Evolutionary conservation across 345 rosid genomes (phyloP).

Genomic region (Acer yangbiense): DNA sequence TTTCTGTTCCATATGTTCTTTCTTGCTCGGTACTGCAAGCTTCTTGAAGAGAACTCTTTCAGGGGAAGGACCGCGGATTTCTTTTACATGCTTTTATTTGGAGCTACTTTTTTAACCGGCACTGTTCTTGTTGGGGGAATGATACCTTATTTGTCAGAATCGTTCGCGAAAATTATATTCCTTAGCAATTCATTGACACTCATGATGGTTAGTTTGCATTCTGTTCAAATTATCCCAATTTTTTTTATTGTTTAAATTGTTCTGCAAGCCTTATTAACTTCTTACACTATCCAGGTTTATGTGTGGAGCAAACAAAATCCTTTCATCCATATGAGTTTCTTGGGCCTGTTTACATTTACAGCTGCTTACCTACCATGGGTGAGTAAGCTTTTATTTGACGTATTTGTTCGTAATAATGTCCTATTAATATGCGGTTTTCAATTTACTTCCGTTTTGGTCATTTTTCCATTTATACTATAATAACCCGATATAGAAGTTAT

Average conservation of each 20-base stretch:
- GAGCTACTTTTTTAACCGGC: slow-evolving; percentile 85
- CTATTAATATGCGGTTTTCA: neutral
- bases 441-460: neutral
- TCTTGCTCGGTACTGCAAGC: slow-evolving; percentile 97
- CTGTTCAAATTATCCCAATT: slow-evolving; percentile 1
- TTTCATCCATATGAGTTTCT: slow-evolving; percentile 95
- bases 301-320: slow-evolving; percentile 99
- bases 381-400: slow-evolving; percentile 30
- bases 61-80: slow-evolving; percentile 98
- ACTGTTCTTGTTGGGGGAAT: slow-evolving; percentile 91
- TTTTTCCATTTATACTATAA: neutral
- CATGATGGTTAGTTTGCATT: slow-evolving; percentile 76
- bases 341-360: slow-evolving; percentile 93
- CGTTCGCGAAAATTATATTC: slow-evolving; percentile 90
- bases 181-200: slow-evolving; percentile 98
- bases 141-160: slow-evolving; percentile 89
- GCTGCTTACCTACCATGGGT: slow-evolving; percentile 99
- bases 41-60: slow-evolving; percentile 96
- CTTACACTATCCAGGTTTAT: slow-evolving; percentile 58
- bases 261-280: slow-evolving; percentile 1
- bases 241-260: slow-evolving; percentile 9
- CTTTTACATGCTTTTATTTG: slow-evolving; percentile 95
- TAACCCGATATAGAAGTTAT: neutral
- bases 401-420: neutral
- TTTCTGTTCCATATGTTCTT: slow-evolving; percentile 99